Evolutionary conservation across 2,329 filamentous ascomycete species (phyloP).

Genomic region (Aspergillus sp.): DNA sequence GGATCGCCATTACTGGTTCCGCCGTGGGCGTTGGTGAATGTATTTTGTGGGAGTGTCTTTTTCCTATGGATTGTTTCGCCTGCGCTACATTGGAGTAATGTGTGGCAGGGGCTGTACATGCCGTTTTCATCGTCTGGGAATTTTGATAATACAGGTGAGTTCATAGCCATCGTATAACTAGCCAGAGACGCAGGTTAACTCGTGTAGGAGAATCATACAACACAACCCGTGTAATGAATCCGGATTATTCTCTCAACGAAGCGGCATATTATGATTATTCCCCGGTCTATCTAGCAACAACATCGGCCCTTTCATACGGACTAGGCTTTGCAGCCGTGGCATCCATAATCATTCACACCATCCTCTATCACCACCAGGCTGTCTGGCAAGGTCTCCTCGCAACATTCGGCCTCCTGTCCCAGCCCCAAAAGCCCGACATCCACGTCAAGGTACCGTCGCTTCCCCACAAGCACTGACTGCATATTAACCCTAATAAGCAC

Average conservation of each 20-base stretch:
- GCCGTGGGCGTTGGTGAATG: conserved; percentile 64
- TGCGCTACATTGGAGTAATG: conserved; percentile 56
- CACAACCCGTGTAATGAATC: conserved; percentile 18
- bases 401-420: conserved; percentile 46
- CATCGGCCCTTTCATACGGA: conserved; percentile 60
- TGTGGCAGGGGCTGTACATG: conserved; percentile 57
- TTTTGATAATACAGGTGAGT: conserved; percentile 9
- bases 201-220: conserved; percentile 15
- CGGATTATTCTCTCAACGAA: conserved; percentile 21
- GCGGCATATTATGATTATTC: conserved; percentile 21
- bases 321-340: conserved; percentile 62
- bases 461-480: background rate
- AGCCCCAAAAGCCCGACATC: conserved; percentile 38
- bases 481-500: conserved; percentile 9
- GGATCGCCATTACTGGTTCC: conserved; percentile 59
- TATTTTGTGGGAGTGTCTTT: conserved; percentile 55
- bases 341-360: conserved; percentile 57
- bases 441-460: conserved; percentile 35
- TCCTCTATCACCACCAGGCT: conserved; percentile 54
- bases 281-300: conserved; percentile 58
- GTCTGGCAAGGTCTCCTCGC: conserved; percentile 50
- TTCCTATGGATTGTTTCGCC: conserved; percentile 56
- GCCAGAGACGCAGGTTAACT: background rate
- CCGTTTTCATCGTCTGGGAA: conserved; percentile 43
- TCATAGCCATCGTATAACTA: background rate